A percentile compares a stretch with the other conserved stretches of the same genome.
Evolutionary conservation across 2,329 filamentous ascomycete species (phyloP).

Genomic region (Colletotrichum camelliae): DNA sequence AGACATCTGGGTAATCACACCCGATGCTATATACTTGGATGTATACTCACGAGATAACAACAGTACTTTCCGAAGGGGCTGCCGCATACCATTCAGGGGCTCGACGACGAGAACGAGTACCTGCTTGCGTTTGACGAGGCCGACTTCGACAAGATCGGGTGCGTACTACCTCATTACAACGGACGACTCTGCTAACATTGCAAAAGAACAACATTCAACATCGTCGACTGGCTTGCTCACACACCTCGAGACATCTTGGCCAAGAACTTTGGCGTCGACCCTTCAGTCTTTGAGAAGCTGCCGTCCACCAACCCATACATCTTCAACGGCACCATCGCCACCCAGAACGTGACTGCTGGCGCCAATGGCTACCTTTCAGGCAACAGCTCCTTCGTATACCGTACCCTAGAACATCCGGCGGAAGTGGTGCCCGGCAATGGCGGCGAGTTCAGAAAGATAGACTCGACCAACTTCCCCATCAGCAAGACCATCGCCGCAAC

Average conservation of each 20-base stretch:
- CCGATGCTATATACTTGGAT: neutral
- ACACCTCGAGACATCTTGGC: conserved; percentile 67
- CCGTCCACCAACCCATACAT: conserved; percentile 67
- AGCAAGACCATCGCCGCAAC: conserved; percentile 70
- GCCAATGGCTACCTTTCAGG: conserved; percentile 44
- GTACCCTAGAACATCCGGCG: conserved; percentile 58
- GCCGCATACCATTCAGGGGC: conserved; percentile 67
- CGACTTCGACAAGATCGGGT: conserved; percentile 69
- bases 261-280: conserved; percentile 71
- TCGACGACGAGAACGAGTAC: conserved; percentile 72
- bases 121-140: conserved; percentile 71
- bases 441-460: conserved; percentile 67
- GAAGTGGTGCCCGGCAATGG: conserved; percentile 65
- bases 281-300: conserved; percentile 63
- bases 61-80: conserved; percentile 69
- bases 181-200: neutral
- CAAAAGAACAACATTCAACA: conserved; percentile 71
- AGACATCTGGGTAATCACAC: conserved; percentile 52
- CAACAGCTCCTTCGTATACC: conserved; percentile 67
- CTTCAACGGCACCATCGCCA: conserved; percentile 58
- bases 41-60: neutral
- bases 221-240: conserved; percentile 73
- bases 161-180: neutral
- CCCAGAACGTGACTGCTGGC: conserved; percentile 48
- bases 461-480: conserved; percentile 71